Percentiles rank a stretch among this genome's conserved stretches.
Evolutionary conservation across 2,329 filamentous ascomycete species (phyloP).

Genomic region (Botrytis pseudocinerea): DNA sequence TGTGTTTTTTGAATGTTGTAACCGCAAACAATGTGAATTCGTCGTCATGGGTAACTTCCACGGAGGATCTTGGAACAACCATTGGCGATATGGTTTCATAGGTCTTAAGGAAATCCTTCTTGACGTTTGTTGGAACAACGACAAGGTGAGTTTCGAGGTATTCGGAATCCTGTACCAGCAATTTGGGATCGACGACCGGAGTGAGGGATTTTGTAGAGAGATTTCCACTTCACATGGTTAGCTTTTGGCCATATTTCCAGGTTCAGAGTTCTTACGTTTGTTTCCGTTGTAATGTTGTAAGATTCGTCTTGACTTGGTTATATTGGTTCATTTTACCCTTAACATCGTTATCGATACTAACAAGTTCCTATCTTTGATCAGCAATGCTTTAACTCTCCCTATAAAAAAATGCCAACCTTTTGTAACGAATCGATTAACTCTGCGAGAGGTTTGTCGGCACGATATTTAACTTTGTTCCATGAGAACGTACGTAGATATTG

Average conservation of each 20-base stretch:
- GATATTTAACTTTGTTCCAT: slow-evolving; percentile 98
- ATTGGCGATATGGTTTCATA: slow-evolving; percentile 89
- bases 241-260: background rate
- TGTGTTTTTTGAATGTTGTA: slow-evolving; percentile 90
- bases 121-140: slow-evolving; percentile 75
- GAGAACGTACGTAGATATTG: slow-evolving; percentile 85
- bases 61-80: slow-evolving; percentile 88
- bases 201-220: slow-evolving; percentile 90
- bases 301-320: slow-evolving; percentile 83
- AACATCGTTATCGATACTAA: slow-evolving; percentile 92
- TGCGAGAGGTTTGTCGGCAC: slow-evolving; percentile 83
- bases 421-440: slow-evolving; percentile 87
- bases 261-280: slow-evolving; percentile 66
- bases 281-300: slow-evolving; percentile 78
- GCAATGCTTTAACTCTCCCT: background rate
- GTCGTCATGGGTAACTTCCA: slow-evolving; percentile 78
- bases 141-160: slow-evolving; percentile 96
- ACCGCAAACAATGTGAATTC: slow-evolving; percentile 89
- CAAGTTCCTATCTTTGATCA: slow-evolving; percentile 64
- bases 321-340: slow-evolving; percentile 94
- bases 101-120: slow-evolving; percentile 83
- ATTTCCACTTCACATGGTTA: slow-evolving; percentile 66
- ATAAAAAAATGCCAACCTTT: slow-evolving; percentile 58
- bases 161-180: slow-evolving; percentile 86
- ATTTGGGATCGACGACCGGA: slow-evolving; percentile 77